Evolutionary conservation across 2,329 filamentous ascomycete genomes (phyloP).

Genomic region (Aspergillus oerlinghausenensis): DNA sequence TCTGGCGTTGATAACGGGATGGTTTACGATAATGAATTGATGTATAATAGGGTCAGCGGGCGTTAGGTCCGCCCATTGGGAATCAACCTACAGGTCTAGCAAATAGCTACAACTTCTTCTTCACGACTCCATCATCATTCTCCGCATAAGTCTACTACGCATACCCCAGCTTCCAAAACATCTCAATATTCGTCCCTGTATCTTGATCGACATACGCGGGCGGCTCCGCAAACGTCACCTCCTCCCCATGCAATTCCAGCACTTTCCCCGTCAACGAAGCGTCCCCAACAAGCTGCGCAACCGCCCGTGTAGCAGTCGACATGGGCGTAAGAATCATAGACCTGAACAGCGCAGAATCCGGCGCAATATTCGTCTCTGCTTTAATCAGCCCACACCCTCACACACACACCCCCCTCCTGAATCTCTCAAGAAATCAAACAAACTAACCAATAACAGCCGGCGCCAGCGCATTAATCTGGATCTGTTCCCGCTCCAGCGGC

Average conservation of each 20-base stretch:
- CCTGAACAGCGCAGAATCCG: constrained; percentile 42
- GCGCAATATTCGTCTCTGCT: constrained; percentile 45
- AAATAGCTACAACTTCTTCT: neutral
- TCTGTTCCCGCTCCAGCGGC: constrained; percentile 37
- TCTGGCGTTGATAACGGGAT: neutral
- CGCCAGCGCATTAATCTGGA: constrained; percentile 50
- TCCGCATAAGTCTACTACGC: constrained; percentile 25
- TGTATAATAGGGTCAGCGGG: neutral
- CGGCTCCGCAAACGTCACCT: constrained; percentile 44
- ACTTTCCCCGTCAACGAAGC: constrained; percentile 41
- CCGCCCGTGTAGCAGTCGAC: constrained; percentile 43
- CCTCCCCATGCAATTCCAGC: constrained; percentile 50
- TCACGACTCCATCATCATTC: neutral
- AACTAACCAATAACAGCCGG: constrained; percentile 48
- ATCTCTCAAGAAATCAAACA: neutral
- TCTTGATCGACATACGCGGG: constrained; percentile 48
- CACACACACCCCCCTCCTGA: no score
- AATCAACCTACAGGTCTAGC: neutral
- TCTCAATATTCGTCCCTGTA: constrained; percentile 44
- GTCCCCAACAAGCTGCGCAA: constrained; percentile 41
- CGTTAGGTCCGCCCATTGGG: no score
- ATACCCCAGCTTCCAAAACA: constrained; percentile 46
- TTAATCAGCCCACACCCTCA: neutral
- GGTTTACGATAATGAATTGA: neutral
- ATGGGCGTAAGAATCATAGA: constrained; percentile 51